phyloP scores from a whole-genome alignment of 768 basidiomycete genomes.

The Amanita muscaria region DNA sequence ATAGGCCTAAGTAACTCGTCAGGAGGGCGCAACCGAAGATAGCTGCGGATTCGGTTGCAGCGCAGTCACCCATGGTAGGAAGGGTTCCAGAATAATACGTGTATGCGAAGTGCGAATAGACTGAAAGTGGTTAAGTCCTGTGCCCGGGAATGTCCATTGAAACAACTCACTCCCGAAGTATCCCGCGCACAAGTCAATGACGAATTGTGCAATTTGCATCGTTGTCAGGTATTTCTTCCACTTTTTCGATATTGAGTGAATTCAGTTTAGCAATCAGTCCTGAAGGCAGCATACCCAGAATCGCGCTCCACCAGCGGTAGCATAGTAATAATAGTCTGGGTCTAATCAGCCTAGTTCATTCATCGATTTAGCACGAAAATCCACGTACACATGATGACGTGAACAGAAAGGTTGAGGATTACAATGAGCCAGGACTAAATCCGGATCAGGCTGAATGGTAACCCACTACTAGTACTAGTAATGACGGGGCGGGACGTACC shows the following conservation, averaged over 20 bases:
- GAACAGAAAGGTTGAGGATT: constrained; percentile 80
- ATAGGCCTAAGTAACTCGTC: constrained; percentile 85
- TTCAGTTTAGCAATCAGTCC: neutral
- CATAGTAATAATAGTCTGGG: constrained; percentile 97
- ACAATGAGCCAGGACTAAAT: constrained; percentile 93
- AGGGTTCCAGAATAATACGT: constrained; percentile 48
- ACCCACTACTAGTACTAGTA: too few relatives aligned
- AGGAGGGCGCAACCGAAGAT: constrained; percentile 83
- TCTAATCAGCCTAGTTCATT: neutral
- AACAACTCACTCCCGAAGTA: constrained; percentile 88
- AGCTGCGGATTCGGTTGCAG: constrained; percentile 84
- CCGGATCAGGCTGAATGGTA: too few relatives aligned
- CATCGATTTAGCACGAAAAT: neutral
- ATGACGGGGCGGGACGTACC: constrained; percentile 41
- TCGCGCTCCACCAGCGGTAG: constrained; percentile 91
- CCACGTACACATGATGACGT: constrained; percentile 93
- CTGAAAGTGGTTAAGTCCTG: constrained; percentile 19
- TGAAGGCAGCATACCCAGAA: constrained; percentile 80
- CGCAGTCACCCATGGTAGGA: constrained; percentile 76
- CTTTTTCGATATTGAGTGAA: constrained; percentile 28
- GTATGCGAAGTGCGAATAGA: constrained; percentile 76
- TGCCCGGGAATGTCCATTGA: constrained; percentile 1
- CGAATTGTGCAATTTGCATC: constrained; percentile 95
- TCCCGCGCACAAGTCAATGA: constrained; percentile 83
- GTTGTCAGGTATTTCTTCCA: constrained; percentile 98